Evolutionary conservation across 306 rosid genomes (phyloP).

Genomic region (Heteromeles arbutifolia): DNA sequence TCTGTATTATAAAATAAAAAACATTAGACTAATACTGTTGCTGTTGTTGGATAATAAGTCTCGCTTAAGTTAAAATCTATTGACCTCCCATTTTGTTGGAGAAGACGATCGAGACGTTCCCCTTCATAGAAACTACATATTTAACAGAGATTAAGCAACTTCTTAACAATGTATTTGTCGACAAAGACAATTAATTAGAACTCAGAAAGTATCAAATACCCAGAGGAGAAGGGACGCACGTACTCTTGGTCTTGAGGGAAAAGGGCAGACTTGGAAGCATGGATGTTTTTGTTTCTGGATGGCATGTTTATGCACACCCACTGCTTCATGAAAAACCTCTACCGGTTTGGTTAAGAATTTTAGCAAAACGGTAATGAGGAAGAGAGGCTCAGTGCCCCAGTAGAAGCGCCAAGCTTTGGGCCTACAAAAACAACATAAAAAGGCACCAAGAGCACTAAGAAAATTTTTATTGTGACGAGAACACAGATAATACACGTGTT

Average conservation of each 20-base stretch:
- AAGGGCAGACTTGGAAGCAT: background rate
- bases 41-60: background rate
- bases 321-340: background rate
- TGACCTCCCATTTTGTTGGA: slow-evolving; percentile 54
- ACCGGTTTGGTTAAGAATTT: background rate
- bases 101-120: slow-evolving; percentile 39
- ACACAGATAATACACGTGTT: no score
- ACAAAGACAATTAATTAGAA: background rate
- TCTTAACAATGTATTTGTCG: background rate
- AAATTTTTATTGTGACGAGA: no score
- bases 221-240: background rate
- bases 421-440: background rate
- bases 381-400: background rate
- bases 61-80: background rate
- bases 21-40: background rate
- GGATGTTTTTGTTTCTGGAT: slow-evolving; percentile 1
- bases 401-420: background rate
- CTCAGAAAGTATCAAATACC: background rate
- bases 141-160: background rate
- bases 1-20: slow-evolving; percentile 19
- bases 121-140: slow-evolving; percentile 54
- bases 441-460: no score
- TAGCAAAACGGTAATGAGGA: no score
- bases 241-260: background rate
- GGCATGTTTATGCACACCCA: background rate